Percentiles rank a stretch among this genome's conserved stretches.
Evolutionary conservation across 352 stramenopile genomes (phyloP).

Genomic region (Hyaloperonospora arabidopsidis): DNA sequence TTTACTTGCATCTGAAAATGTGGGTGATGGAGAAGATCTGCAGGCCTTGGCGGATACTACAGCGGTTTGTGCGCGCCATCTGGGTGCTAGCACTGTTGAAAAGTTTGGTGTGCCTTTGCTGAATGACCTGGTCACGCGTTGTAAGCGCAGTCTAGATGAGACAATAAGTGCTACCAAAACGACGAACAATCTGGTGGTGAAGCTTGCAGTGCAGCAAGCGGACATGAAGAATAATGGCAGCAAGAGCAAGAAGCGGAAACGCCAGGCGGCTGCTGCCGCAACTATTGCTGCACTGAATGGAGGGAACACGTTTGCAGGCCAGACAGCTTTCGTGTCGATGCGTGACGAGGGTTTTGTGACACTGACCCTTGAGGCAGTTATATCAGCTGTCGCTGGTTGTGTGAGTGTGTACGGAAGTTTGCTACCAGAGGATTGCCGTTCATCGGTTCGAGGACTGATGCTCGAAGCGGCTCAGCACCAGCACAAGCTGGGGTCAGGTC

Average conservation of each 20-base stretch:
- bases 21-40: conserved; percentile 28
- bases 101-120: conserved; percentile 62
- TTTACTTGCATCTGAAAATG: conserved; percentile 44
- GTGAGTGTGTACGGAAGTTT: conserved; percentile 56
- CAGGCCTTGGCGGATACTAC: conserved; percentile 43
- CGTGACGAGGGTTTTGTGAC: conserved; percentile 37
- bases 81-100: conserved; percentile 65
- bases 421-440: conserved; percentile 37
- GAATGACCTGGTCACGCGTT: conserved; percentile 48
- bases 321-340: conserved; percentile 47
- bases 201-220: conserved; percentile 12
- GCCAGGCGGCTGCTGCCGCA: conserved; percentile 49
- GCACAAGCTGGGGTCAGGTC: conserved; percentile 16
- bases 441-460: conserved; percentile 36
- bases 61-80: conserved; percentile 37
- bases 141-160: conserved; percentile 42
- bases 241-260: conserved; percentile 85
- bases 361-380: conserved; percentile 39
- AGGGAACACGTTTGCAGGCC: conserved; percentile 8
- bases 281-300: conserved; percentile 29
- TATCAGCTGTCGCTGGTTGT: conserved; percentile 47
- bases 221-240: conserved; percentile 18
- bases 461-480: conserved; percentile 33
- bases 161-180: conserved; percentile 5
- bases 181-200: conserved; percentile 16